Conservation (phyloP, 225 moss, liverwort and hornwort species). For the Bryoerythrophyllum caledonicum region DNA sequence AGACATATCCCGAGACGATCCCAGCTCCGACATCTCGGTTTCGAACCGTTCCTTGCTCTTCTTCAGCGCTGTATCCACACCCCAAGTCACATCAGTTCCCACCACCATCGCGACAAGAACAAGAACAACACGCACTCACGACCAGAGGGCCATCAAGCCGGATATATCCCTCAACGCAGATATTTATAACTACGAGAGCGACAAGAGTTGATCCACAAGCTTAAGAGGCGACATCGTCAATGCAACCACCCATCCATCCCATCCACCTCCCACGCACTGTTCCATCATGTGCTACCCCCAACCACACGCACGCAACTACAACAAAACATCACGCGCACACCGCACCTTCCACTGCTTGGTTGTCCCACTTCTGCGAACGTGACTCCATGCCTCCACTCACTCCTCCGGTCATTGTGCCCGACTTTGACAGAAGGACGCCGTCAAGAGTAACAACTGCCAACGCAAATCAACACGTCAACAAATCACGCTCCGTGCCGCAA, state of each 20-base stretch:
- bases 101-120: constrained; percentile 6
- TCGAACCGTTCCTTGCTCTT: constrained; percentile 81
- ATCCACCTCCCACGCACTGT: not conserved
- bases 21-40: constrained; percentile 83
- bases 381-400: constrained; percentile 87
- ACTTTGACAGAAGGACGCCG: constrained; percentile 72
- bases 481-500: constrained; percentile 61
- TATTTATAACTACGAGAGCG: not conserved
- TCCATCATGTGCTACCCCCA: constrained; percentile 11
- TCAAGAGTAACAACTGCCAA: constrained; percentile 71
- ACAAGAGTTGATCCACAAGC: not conserved
- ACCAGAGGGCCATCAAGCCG: not conserved
- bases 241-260: not conserved
- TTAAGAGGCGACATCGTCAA: not conserved
- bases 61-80: constrained; percentile 66
- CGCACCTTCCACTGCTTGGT: constrained; percentile 86
- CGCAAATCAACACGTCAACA: not conserved
- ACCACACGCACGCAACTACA: not conserved
- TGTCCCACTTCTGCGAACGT: constrained; percentile 93
- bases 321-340: not conserved
- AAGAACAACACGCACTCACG: not conserved
- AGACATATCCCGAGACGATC: constrained; percentile 91
- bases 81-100: constrained; percentile 15
- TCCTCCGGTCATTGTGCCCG: constrained; percentile 87
- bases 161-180: not conserved